Evolutionary conservation across 2,329 filamentous ascomycete genomes (phyloP).

Genomic region (Aspergillus pseudoviridinutans): DNA sequence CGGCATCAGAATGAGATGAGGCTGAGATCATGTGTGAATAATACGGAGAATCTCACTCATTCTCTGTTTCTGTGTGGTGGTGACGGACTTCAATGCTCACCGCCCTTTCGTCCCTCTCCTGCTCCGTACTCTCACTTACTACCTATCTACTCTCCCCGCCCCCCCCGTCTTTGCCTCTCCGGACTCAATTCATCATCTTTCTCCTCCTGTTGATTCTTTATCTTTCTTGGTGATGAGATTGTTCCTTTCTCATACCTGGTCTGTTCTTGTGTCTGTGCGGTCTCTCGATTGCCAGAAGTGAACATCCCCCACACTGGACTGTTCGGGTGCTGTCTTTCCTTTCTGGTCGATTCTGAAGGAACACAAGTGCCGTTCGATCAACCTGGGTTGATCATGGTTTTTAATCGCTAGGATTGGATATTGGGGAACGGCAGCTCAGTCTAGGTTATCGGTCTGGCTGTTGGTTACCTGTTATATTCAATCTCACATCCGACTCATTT

Average conservation of each 20-base stretch:
- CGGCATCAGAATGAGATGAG: neutral
- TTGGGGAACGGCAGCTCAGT: constrained; percentile 33
- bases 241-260: neutral
- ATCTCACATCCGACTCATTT: neutral
- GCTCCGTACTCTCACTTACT: neutral
- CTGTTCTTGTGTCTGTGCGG: neutral
- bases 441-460: constrained; percentile 26
- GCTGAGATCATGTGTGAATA: constrained; percentile 1
- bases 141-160: constrained; percentile 6
- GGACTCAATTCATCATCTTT: constrained; percentile 6
- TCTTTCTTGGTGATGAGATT: neutral
- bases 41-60: neutral
- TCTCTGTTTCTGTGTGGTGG: neutral
- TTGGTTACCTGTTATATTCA: constrained; percentile 6
- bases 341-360: neutral
- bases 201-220: neutral
- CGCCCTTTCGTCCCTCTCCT: neutral
- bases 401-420: constrained; percentile 24
- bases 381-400: constrained; percentile 24
- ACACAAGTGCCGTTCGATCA: constrained; percentile 5
- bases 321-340: neutral
- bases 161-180: neutral
- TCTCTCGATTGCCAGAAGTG: neutral
- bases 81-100: neutral
- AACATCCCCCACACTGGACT: constrained; percentile 1